Evolutionary conservation across 257 asterid genomes (phyloP).

Genomic region (Nyctanthes arbortristis): DNA sequence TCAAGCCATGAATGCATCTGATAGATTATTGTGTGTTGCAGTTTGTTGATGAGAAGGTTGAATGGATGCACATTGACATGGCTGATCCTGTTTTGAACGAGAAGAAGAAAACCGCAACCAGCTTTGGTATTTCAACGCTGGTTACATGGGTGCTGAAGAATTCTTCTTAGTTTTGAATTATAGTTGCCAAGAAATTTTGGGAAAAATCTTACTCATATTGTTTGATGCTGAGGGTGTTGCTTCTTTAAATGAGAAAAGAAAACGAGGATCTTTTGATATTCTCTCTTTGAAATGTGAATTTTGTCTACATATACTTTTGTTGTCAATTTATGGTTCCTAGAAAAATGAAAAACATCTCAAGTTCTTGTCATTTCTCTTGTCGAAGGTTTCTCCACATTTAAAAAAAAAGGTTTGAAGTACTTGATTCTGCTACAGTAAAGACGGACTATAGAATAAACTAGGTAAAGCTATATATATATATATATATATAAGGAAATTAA

Average conservation of each 20-base stretch:
- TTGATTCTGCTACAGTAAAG: no score
- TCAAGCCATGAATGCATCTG: slow-evolving; percentile 5
- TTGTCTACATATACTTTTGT: neutral
- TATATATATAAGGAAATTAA: no score
- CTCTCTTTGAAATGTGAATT: neutral
- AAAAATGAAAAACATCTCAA: neutral
- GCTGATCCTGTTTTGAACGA: slow-evolving; percentile 95
- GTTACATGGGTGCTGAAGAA: slow-evolving; percentile 90
- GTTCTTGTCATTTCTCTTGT: no score
- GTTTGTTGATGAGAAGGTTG: slow-evolving; percentile 97
- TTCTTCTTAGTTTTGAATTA: slow-evolving; percentile 39
- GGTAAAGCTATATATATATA: no score
- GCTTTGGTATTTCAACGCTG: slow-evolving; percentile 79
- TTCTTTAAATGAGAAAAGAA: no score
- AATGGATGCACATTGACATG: slow-evolving; percentile 96
- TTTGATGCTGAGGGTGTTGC: neutral
- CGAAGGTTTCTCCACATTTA: no score
- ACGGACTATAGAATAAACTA: no score
- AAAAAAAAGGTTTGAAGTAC: no score
- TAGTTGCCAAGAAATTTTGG: neutral
- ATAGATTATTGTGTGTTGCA: slow-evolving; percentile 27
- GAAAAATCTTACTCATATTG: no score
- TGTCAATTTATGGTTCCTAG: neutral
- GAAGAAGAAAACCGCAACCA: slow-evolving; percentile 78
- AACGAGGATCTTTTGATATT: neutral